Base-by-base conservation (phyloP, 2,329 filamentous ascomycete species). In the Myriosclerotinia duriaeana region DNA sequence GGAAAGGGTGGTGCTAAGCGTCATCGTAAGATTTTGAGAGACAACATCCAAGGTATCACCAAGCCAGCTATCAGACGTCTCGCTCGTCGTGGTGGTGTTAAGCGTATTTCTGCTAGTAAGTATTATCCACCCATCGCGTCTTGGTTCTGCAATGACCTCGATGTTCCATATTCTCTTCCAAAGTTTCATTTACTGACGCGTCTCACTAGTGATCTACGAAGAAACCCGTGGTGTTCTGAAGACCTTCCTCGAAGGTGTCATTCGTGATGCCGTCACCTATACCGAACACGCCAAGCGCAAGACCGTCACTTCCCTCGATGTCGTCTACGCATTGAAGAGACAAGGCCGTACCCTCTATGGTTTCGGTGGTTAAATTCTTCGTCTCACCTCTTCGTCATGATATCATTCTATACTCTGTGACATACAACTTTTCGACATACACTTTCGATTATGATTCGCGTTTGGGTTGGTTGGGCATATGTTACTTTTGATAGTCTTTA, bases 11-110 rank as follows among this genome's bases (percentile, higher is more conserved):
- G 93, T 81, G 94, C 94, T 83, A 98, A 97, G 91, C 93, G 93
- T 83, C 93, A 97, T 85, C 89, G 94, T 78, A 97, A 97, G 91
- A 97, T 97, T 86, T 87, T 97, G 82, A 92, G 93, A 83, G 93
- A 97, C 90, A 97, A 97, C 91, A 97, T 97, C 79, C 93, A 97
- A 85, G 93, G 93, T 84, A 97, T 97, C 80, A 97, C 93, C 79
- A 97, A 97, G 91, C 93, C 93, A 77, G 93, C 93, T 77, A 97
- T 97, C 83, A 90, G 93, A 78, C 93, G 93, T 96, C 93, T 97
- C 80, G 93, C 93, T 73, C 93, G 93, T 84, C 93, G 93, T 95
- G 93, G 93, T 82, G 93, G 93, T 93, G 93, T 97, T 87, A 97
- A 97, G 92, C 93, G 93, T 96, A 97, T 97, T 78, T 97, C 93